Percentiles rank a stretch among this genome's conserved stretches.
These are phyloP conservation scores for Drosera capensis DNA, from an alignment of 148 eudicot species.

Conservation along the genomic window DNA sequence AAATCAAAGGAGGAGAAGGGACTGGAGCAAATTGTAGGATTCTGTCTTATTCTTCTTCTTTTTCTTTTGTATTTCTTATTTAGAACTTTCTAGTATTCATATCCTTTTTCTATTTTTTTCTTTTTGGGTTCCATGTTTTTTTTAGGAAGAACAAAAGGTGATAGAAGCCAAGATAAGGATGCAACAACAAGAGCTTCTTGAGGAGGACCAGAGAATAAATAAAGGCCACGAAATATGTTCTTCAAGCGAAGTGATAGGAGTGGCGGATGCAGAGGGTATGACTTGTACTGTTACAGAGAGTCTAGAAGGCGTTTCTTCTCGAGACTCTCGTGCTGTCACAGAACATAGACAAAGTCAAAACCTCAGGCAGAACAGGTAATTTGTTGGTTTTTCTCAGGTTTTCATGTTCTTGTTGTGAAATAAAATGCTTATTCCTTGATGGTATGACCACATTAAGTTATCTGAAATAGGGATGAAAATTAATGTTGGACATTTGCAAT, in stretches of 20 bases:
- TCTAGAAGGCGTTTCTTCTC: constrained; percentile 36
- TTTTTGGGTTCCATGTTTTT: background rate
- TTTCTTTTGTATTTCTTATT: background rate
- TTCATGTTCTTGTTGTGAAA: background rate
- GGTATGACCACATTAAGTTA: no score
- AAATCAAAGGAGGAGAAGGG: constrained; percentile 93
- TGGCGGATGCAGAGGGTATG: constrained; percentile 33
- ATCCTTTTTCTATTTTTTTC: background rate
- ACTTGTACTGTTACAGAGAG: constrained; percentile 47
- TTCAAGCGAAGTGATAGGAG: constrained; percentile 23
- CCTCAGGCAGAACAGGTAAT: constrained; percentile 56
- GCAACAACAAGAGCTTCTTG: constrained; percentile 74
- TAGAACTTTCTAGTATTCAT: background rate
- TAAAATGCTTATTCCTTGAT: constrained; percentile 1
- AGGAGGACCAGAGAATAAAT: constrained; percentile 58
- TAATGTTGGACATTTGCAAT: no score
- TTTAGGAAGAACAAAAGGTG: constrained; percentile 30
- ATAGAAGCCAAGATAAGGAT: constrained; percentile 99
- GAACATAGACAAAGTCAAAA: constrained; percentile 29
- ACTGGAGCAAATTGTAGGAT: constrained; percentile 82
- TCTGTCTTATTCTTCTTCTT: background rate
- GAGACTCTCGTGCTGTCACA: constrained; percentile 23
- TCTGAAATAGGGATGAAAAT: no score
- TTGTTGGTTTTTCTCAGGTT: background rate
- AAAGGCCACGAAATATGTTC: constrained; percentile 33